Percentiles rank a stretch among this genome's conserved stretches.
phyloP scores from a whole-genome alignment of 1,284 basidiomycete genomes.

The Cryptococcus neoformans region DNA sequence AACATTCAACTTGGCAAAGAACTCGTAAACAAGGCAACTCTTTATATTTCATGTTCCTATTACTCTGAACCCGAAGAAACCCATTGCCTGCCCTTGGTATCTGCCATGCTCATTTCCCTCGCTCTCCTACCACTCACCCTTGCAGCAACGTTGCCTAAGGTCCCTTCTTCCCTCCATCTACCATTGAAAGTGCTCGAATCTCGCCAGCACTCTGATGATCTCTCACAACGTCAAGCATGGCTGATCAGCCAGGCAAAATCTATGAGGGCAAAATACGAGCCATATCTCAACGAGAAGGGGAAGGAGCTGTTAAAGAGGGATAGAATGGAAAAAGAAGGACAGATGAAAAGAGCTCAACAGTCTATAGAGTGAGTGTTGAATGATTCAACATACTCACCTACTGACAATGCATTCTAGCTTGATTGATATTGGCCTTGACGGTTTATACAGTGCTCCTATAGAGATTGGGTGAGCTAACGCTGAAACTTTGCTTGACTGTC shows the following conservation, averaged over 20 bases:
- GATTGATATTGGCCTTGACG: conserved; percentile 36
- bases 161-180: conserved; percentile 5
- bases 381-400: background rate
- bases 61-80: too few species aligned
- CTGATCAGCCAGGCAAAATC: conserved; percentile 24
- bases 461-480: conserved; percentile 29
- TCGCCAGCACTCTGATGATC: conserved; percentile 28
- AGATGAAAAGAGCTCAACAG: background rate
- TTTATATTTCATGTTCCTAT: too few species aligned
- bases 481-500: background rate
- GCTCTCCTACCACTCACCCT: conserved; percentile 4
- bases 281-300: conserved; percentile 21
- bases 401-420: conserved; percentile 12
- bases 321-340: conserved; percentile 14
- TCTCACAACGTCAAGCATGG: conserved; percentile 30
- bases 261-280: conserved; percentile 32
- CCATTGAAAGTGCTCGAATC: conserved; percentile 15
- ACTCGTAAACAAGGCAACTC: too few species aligned
- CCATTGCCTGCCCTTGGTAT: background rate
- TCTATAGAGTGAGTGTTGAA: background rate
- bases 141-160: background rate
- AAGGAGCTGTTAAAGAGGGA: conserved; percentile 20
- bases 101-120: background rate
- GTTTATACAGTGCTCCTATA: conserved; percentile 39
- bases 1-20: too few species aligned